Evolutionary conservation across 768 basidiomycete species (phyloP).

Genomic region (Tephrocybe sp.): DNA sequence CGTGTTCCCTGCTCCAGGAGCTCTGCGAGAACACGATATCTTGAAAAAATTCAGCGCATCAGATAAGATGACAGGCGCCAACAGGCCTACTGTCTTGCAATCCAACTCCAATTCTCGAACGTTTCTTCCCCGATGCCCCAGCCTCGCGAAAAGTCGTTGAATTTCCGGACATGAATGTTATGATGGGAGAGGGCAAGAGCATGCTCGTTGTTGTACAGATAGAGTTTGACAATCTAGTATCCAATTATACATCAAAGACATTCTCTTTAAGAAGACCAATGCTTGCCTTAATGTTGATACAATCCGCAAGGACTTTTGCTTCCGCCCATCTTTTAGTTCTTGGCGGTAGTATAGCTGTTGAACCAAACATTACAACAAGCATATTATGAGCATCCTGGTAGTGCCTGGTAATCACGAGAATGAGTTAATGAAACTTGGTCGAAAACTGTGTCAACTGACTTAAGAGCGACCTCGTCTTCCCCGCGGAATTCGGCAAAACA

Average conservation of each 20-base stretch:
- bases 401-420: slow-evolving; percentile 50
- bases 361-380: slow-evolving; percentile 85
- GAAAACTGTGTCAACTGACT: slow-evolving; percentile 48
- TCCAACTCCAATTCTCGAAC: slow-evolving; percentile 98
- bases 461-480: slow-evolving; percentile 89
- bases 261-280: neutral
- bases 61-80: neutral
- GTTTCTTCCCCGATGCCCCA: slow-evolving; percentile 98
- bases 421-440: slow-evolving; percentile 11
- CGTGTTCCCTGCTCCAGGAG: slow-evolving; percentile 79
- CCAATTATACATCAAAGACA: neutral
- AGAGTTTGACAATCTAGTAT: slow-evolving; percentile 79
- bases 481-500: slow-evolving; percentile 94
- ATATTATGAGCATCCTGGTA: slow-evolving; percentile 91
- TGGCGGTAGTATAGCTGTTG: slow-evolving; percentile 80
- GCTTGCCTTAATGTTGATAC: slow-evolving; percentile 82
- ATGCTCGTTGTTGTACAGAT: slow-evolving; percentile 88
- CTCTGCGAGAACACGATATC: slow-evolving; percentile 88
- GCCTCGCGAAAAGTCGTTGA: slow-evolving; percentile 80
- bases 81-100: slow-evolving; percentile 76
- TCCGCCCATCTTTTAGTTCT: slow-evolving; percentile 98
- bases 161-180: slow-evolving; percentile 79
- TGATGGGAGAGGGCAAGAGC: slow-evolving; percentile 79
- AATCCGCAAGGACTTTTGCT: slow-evolving; percentile 94
- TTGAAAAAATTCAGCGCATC: slow-evolving; percentile 25